phyloP scores from a whole-genome alignment of 345 rosid species.

The Hirschfeldia incana region DNA sequence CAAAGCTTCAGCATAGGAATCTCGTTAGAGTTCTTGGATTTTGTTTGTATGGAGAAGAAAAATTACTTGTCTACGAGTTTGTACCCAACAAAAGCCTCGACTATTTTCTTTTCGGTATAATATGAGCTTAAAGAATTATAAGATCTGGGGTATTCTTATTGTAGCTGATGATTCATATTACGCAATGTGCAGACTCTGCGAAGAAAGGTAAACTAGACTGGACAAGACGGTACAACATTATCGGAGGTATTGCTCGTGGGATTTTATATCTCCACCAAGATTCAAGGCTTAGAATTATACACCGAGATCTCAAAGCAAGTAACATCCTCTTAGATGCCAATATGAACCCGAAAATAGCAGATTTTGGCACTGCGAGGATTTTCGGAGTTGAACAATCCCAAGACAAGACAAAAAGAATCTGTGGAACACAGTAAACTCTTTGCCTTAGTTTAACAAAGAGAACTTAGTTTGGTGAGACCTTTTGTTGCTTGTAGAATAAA shows the following conservation, averaged over 20 bases:
- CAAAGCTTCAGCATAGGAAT: not conserved
- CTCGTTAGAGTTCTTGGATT: not conserved
- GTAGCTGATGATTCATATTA: not conserved
- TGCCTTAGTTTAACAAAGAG: too few relatives aligned
- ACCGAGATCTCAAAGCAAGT: not conserved
- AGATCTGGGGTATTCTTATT: not conserved
- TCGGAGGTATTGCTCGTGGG: not conserved
- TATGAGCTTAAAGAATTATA: not conserved
- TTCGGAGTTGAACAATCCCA: not conserved
- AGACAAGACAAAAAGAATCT: not conserved
- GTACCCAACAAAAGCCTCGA: slow-evolving; percentile 4
- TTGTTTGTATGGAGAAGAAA: not conserved
- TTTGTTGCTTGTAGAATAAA: not conserved
- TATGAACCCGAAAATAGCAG: not conserved
- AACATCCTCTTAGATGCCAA: not conserved
- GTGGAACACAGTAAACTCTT: not conserved
- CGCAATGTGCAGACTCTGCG: not conserved
- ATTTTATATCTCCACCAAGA: not conserved
- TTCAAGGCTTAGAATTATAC: not conserved
- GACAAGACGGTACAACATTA: not conserved
- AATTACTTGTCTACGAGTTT: not conserved
- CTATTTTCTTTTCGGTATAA: not conserved
- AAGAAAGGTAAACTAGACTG: not conserved
- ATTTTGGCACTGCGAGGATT: not conserved
- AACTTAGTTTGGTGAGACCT: not conserved